These are phyloP conservation scores for Arachnomyces sp. DNA, from an alignment of 2,329 filamentous ascomycete species.

Conservation along the genomic window DNA sequence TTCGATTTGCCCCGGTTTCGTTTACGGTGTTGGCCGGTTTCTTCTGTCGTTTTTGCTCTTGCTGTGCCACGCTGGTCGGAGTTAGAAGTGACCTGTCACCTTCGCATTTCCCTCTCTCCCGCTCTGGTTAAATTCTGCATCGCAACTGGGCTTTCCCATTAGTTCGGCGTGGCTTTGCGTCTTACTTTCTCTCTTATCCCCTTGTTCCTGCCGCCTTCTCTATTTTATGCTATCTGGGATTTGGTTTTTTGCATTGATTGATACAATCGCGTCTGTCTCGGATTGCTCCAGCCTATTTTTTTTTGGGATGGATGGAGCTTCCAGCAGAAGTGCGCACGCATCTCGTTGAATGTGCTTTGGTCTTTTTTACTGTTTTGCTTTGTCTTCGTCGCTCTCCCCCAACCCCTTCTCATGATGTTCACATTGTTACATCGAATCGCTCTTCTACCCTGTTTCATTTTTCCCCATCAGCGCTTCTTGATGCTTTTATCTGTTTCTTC, in stretches of 20 bases:
- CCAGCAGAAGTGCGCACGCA: slow-evolving; percentile 41
- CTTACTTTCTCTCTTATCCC: background rate
- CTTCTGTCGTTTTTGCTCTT: too few species aligned
- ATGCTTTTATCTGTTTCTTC: too few species aligned
- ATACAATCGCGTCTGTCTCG: slow-evolving; percentile 41
- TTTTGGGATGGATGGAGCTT: slow-evolving; percentile 22
- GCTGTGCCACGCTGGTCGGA: too few species aligned
- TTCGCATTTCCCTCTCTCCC: too few species aligned
- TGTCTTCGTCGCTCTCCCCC: slow-evolving; percentile 7
- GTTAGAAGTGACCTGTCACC: too few species aligned
- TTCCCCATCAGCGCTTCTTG: too few species aligned
- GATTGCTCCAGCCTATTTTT: slow-evolving; percentile 18
- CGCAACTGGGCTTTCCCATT: too few species aligned
- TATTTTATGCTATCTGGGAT: slow-evolving; percentile 1
- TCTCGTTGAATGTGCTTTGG: slow-evolving; percentile 9
- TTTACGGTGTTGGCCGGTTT: too few species aligned
- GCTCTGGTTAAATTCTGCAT: too few species aligned
- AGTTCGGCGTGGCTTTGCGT: background rate
- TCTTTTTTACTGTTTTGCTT: slow-evolving; percentile 14
- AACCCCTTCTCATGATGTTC: background rate
- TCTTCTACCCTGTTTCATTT: too few species aligned
- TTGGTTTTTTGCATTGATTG: slow-evolving; percentile 29
- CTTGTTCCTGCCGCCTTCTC: background rate
- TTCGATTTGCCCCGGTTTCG: too few species aligned
- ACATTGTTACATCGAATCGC: too few species aligned